A percentile compares a stretch with the other conserved stretches of the same genome.
phyloP scores from a whole-genome alignment of 2,329 filamentous ascomycete species.

The Teratosphaeria epicoccoides region DNA sequence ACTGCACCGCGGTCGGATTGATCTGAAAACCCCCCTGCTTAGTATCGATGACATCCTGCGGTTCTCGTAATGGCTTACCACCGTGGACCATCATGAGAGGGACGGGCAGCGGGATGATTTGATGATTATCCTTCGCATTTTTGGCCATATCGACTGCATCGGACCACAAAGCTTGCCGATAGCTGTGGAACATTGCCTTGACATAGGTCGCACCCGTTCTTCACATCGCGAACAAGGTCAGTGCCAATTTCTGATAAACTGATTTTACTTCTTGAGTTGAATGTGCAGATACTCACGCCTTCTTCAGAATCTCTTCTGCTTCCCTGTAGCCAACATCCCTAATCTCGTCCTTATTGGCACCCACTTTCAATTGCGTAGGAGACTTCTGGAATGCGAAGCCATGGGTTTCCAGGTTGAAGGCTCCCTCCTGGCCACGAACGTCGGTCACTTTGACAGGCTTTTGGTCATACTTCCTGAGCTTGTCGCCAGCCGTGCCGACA shows the following conservation, averaged over 20 bases:
- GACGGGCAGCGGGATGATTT: neutral
- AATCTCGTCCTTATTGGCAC: neutral
- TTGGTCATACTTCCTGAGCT: neutral
- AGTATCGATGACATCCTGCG: neutral
- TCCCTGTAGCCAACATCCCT: neutral
- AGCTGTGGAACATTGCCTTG: neutral
- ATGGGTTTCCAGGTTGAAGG: neutral
- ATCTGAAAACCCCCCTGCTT: neutral
- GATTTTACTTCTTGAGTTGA: no score
- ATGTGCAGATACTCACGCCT: neutral
- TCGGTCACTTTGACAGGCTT: neutral
- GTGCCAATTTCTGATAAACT: neutral
- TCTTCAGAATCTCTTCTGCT: neutral
- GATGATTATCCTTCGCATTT: neutral
- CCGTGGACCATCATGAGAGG: conserved; percentile 1
- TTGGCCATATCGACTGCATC: neutral
- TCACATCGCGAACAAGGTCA: neutral
- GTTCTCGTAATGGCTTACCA: neutral
- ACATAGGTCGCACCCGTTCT: neutral
- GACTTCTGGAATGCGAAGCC: neutral
- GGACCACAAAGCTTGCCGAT: neutral
- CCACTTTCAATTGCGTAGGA: neutral
- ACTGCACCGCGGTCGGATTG: neutral
- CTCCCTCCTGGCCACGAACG: neutral
- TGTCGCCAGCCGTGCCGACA: neutral